phyloP scores from a whole-genome alignment of 2,329 filamentous ascomycete species.

The Apiospora marii region DNA sequence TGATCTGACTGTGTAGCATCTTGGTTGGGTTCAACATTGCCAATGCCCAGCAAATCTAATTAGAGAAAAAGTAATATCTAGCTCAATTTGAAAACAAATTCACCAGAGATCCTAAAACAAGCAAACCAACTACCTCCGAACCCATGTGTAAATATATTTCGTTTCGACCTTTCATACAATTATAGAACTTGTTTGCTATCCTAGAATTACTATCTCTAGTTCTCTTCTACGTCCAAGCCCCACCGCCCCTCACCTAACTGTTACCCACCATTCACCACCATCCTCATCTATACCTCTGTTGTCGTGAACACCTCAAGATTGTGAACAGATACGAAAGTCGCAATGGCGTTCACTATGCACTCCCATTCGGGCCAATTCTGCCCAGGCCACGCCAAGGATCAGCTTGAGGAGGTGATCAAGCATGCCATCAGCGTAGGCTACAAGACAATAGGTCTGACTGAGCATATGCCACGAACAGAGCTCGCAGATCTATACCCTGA shows the following conservation, averaged over 20 bases:
- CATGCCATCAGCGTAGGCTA: conserved; percentile 81
- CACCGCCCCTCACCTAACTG: background rate
- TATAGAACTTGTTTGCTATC: background rate
- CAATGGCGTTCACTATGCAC: conserved; percentile 97
- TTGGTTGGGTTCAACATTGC: background rate
- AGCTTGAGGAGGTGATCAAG: conserved; percentile 83
- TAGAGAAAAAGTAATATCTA: conserved; percentile 8
- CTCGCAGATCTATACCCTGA: conserved; percentile 87
- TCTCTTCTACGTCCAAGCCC: background rate
- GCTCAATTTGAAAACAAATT: background rate
- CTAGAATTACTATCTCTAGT: background rate
- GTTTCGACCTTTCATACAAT: background rate
- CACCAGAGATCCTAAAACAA: background rate
- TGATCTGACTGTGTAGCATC: background rate
- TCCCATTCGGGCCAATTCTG: conserved; percentile 99
- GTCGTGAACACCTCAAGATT: no score
- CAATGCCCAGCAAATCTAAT: background rate
- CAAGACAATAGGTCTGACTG: conserved; percentile 85
- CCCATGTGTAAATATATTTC: background rate
- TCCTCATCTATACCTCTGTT: background rate
- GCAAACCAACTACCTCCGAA: background rate
- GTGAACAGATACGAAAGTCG: conserved; percentile 23
- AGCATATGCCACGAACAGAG: conserved; percentile 89
- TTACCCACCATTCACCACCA: background rate
- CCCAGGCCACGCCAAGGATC: conserved; percentile 83